These are phyloP conservation scores for Dentipellis sp. DNA, from an alignment of 768 basidiomycete species.

Conservation along the genomic window DNA sequence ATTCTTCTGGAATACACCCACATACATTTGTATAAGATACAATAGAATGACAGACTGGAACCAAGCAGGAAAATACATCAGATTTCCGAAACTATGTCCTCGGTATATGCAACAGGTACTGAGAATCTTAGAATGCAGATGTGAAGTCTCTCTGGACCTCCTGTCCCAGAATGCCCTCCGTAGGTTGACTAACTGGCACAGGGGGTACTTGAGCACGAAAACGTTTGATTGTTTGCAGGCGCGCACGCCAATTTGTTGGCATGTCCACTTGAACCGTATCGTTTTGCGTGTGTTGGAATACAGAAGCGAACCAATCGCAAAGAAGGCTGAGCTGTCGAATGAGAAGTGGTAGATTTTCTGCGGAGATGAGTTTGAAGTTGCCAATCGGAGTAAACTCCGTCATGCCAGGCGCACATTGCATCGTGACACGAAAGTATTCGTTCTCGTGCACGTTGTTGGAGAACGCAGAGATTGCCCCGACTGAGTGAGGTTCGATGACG, in stretches of 20 bases:
- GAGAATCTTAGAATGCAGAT: conserved; percentile 4
- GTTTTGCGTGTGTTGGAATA: conserved; percentile 65
- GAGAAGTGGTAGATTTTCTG: conserved; percentile 76
- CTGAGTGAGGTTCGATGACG: conserved; percentile 88
- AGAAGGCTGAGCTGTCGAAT: conserved; percentile 83
- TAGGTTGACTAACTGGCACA: conserved; percentile 11
- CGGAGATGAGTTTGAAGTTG: conserved; percentile 89
- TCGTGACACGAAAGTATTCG: conserved; percentile 92
- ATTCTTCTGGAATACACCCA: too few relatives aligned
- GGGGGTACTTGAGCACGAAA: conserved; percentile 30
- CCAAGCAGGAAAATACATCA: too few relatives aligned
- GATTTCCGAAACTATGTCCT: too few relatives aligned
- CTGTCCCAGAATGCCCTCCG: conserved; percentile 20
- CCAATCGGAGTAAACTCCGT: conserved; percentile 91
- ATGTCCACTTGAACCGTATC: conserved; percentile 70
- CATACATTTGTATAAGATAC: too few relatives aligned
- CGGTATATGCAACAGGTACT: not conserved
- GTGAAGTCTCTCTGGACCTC: conserved; percentile 24
- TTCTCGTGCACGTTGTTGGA: conserved; percentile 80
- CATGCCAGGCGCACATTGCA: conserved; percentile 86
- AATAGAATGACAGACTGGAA: too few relatives aligned
- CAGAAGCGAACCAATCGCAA: conserved; percentile 84
- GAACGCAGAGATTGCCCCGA: conserved; percentile 76
- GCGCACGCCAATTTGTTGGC: conserved; percentile 81
- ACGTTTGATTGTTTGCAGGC: conserved; percentile 71